These are phyloP conservation scores for Macrophomina tecta DNA, from an alignment of 2,329 filamentous ascomycete species.

Conservation along the genomic window DNA sequence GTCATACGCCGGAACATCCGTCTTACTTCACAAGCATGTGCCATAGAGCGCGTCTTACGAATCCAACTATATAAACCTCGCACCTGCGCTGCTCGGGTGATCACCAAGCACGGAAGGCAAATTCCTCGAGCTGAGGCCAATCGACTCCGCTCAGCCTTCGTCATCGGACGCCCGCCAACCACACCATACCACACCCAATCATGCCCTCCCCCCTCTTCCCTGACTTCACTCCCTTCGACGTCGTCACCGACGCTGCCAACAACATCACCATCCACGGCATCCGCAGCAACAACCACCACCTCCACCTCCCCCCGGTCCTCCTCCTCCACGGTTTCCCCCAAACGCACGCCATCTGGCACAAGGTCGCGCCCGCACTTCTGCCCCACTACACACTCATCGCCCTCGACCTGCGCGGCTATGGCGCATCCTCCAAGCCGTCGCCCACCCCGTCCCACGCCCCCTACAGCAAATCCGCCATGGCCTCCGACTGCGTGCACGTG, in stretches of 20 bases:
- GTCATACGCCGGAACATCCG: not conserved
- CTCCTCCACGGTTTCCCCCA: slow-evolving; percentile 62
- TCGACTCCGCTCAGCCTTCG: slow-evolving; percentile 19
- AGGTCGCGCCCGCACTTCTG: slow-evolving; percentile 49
- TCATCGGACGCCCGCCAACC: not conserved
- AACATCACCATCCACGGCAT: slow-evolving; percentile 54
- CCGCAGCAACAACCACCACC: slow-evolving; percentile 32
- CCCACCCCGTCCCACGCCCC: slow-evolving; percentile 27
- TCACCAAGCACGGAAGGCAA: not conserved
- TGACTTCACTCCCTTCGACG: slow-evolving; percentile 22
- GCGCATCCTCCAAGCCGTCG: slow-evolving; percentile 55
- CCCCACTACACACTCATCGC: slow-evolving; percentile 52
- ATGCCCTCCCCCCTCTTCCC: slow-evolving; percentile 11
- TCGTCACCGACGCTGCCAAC: slow-evolving; percentile 27
- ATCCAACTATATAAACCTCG: not conserved
- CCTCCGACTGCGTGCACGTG: slow-evolving; percentile 52
- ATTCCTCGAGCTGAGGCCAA: not conserved
- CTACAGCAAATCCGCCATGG: slow-evolving; percentile 60
- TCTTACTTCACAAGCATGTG: not conserved
- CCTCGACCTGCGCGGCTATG: slow-evolving; percentile 61
- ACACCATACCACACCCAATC: not conserved
- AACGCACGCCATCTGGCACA: slow-evolving; percentile 60
- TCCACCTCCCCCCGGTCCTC: slow-evolving; percentile 49
- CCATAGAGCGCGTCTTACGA: not conserved
- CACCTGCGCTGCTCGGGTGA: not conserved